Conservation (phyloP, 352 stramenopile genomes). For the Aphanomyces euteiches region DNA sequence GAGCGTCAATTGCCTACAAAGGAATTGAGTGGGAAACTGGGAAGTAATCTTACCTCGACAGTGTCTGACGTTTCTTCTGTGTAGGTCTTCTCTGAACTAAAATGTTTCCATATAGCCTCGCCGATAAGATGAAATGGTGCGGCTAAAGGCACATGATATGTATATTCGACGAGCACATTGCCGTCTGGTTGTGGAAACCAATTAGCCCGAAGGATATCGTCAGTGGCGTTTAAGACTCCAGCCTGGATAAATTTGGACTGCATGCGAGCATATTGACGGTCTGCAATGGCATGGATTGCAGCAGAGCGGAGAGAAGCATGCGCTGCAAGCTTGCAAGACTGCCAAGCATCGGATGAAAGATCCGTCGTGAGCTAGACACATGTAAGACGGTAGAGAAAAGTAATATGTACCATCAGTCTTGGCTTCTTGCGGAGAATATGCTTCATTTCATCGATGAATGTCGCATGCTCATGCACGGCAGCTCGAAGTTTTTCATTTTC, state of each 20-base stretch:
- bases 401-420: neutral
- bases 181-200: neutral
- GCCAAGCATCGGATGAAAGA: neutral
- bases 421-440: conserved; percentile 9
- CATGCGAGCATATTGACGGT: neutral
- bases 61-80: neutral
- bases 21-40: neutral
- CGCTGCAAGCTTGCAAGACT: neutral
- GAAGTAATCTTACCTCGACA: neutral
- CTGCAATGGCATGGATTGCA: neutral
- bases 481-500: neutral
- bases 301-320: neutral
- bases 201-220: neutral
- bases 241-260: neutral
- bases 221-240: neutral
- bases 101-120: neutral
- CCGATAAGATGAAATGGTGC: neutral
- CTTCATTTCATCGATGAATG: conserved; percentile 5
- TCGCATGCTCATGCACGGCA: neutral
- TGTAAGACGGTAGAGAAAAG: no score
- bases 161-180: neutral
- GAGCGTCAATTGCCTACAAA: neutral
- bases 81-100: neutral
- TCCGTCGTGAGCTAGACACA: neutral
- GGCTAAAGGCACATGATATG: neutral